Evolutionary conservation across 495 filamentous ascomycete species (phyloP).

Genomic region (Neurospora sp.): DNA sequence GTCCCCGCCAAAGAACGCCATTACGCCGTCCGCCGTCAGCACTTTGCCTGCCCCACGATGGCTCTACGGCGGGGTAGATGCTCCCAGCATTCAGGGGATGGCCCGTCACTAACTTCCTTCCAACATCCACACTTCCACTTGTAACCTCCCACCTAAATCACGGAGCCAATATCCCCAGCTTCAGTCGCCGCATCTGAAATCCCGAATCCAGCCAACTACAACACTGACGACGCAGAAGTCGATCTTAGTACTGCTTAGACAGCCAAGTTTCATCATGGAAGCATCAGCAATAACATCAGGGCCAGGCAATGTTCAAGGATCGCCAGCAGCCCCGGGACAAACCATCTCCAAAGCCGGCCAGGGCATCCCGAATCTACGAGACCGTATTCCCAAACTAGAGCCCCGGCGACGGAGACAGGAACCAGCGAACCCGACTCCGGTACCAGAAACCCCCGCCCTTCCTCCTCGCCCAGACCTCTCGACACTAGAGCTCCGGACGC

Average conservation of each 20-base stretch:
- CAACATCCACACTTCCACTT: neutral
- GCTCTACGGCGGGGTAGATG: neutral
- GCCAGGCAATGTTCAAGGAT: neutral
- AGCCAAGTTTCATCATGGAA: conserved; percentile 9
- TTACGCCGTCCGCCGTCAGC: neutral
- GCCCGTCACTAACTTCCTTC: neutral
- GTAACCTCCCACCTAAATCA: neutral
- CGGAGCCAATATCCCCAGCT: neutral
- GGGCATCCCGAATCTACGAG: conserved; percentile 45
- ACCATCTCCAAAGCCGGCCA: neutral
- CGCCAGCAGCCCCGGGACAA: neutral
- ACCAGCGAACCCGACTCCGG: conserved; percentile 46
- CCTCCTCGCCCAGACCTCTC: conserved; percentile 58
- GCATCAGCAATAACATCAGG: conserved; percentile 9
- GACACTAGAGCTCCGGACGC: conserved; percentile 50
- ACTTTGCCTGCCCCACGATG: neutral
- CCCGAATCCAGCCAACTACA: neutral
- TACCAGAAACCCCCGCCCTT: conserved; percentile 61
- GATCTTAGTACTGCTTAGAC: neutral
- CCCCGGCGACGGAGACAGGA: conserved; percentile 48
- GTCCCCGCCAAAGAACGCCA: neutral
- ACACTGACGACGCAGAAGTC: neutral
- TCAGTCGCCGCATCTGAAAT: conserved; percentile 3
- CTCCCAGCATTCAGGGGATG: neutral
- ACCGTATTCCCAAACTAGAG: conserved; percentile 58